These are phyloP conservation scores for Ophiocordyceps camponoti-floridani DNA, from an alignment of 2,329 filamentous ascomycete genomes.

Conservation along the genomic window DNA sequence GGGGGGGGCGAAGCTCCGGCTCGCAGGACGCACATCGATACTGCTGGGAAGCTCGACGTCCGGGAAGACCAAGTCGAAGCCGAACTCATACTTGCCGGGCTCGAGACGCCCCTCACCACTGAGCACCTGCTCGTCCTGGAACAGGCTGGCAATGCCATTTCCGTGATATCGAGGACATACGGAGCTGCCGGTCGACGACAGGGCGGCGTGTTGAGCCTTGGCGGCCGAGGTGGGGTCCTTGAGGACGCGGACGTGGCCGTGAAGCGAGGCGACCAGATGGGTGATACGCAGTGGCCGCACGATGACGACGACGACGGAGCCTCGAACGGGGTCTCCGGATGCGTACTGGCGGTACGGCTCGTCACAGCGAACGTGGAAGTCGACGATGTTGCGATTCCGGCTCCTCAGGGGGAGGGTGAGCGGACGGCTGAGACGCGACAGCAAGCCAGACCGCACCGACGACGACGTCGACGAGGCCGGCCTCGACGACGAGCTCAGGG, in stretches of 20 bases:
- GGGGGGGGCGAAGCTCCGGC: neutral
- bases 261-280: constrained; percentile 60
- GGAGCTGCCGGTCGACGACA: constrained; percentile 18
- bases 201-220: constrained; percentile 27
- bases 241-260: constrained; percentile 65
- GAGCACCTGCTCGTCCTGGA: constrained; percentile 65
- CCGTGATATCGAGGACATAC: constrained; percentile 42
- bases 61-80: constrained; percentile 56
- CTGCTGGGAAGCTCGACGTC: constrained; percentile 64
- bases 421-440: constrained; percentile 34
- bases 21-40: constrained; percentile 56
- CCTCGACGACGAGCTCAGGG: neutral
- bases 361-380: constrained; percentile 61
- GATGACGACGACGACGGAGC: constrained; percentile 54
- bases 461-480: constrained; percentile 5
- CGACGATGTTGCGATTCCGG: constrained; percentile 47
- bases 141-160: constrained; percentile 64
- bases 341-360: constrained; percentile 63
- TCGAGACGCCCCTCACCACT: constrained; percentile 63
- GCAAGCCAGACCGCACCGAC: constrained; percentile 18
- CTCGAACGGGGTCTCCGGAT: constrained; percentile 57
- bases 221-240: constrained; percentile 45
- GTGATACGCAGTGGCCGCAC: constrained; percentile 62
- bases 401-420: constrained; percentile 30
- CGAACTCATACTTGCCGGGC: constrained; percentile 61